Conservation (phyloP, 257 asterid genomes). For the Avicennia marina region DNA sequence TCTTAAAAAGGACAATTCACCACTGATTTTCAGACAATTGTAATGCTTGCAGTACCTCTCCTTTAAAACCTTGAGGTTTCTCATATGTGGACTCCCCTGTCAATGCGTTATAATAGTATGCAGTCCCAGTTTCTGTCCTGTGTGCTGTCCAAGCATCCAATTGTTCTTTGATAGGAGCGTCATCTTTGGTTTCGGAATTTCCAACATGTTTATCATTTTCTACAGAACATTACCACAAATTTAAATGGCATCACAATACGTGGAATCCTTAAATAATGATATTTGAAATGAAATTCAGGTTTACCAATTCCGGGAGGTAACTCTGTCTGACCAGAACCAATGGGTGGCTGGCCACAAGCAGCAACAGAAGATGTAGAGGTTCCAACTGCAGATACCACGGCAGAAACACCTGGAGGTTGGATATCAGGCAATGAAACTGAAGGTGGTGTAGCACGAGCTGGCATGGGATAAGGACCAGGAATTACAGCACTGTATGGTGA, state of each 20-base stretch:
- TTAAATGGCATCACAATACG: constrained; percentile 10
- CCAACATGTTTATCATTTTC: constrained; percentile 35
- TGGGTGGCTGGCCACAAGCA: constrained; percentile 35
- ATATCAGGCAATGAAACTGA: constrained; percentile 53
- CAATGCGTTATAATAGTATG: constrained; percentile 83
- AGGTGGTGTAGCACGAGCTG: constrained; percentile 40
- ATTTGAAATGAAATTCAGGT: constrained; percentile 19
- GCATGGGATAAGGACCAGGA: constrained; percentile 57
- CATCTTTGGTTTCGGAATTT: constrained; percentile 40
- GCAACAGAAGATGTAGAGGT: constrained; percentile 28
- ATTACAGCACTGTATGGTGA: constrained; percentile 54
- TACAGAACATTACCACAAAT: constrained; percentile 25
- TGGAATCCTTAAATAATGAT: constrained; percentile 3
- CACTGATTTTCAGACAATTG: constrained; percentile 11
- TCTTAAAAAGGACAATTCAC: constrained; percentile 5
- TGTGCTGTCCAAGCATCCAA: constrained; percentile 87
- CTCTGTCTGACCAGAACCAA: constrained; percentile 44
- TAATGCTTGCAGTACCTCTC: constrained; percentile 59
- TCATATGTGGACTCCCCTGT: constrained; percentile 92
- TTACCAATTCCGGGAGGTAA: constrained; percentile 75
- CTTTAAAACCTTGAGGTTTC: constrained; percentile 72
- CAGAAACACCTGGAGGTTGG: constrained; percentile 82
- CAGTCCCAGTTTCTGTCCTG: constrained; percentile 75
- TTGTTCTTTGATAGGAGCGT: constrained; percentile 38
- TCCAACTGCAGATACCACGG: constrained; percentile 43